Base-by-base conservation (phyloP, 257 asterid genomes). In the Solanum chilense region DNA sequence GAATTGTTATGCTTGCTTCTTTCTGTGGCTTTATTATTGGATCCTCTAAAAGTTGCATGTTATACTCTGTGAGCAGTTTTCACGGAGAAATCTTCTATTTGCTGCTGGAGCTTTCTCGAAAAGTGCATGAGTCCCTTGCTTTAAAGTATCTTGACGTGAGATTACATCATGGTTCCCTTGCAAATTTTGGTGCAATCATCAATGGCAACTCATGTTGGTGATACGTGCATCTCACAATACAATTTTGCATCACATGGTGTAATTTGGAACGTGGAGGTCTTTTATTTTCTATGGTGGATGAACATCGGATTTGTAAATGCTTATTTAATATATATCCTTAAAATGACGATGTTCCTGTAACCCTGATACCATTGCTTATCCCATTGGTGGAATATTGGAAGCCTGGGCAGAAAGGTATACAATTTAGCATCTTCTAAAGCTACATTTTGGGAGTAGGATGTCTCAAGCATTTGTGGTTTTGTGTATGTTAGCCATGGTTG, bases 51-150 rank as follows among this genome's bases (percentile, higher is more conserved):
- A 21, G 23, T 75, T 39, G 14, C 56, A n/a, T 66, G 31, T 74
- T 52, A 12, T 47, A 35, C 76, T 86, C 64, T 68, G 42, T 69
- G 86, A 85, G 75, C 92, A 93, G 94, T 93, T 93, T 85, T 92
- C 96, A 15, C 89, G 95, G 25, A 91, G 96, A 70, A 93, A 93
- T 90, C 95, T 93, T 87, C 87, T 93, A 78, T 93, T 93, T 70
- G 95, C 93, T 23, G 94, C 96, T 74, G 96, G 95, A 41, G 95
- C 90, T 47, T 93, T 93, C 81, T 91, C 95, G 20, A 90, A 87
- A 88, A 86, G 84, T 88, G 87, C 89, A 44, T 90, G 60, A 86
- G 33, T 66, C 83, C 66, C 45, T 45, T 42, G 33, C 64, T 85
- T 39, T 42, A 33, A 45, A 85, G 41, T 71, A 4, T 31, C 29